Evolutionary conservation across 2,329 filamentous ascomycete species (phyloP).

Genomic region (Paradendryphiella salina): DNA sequence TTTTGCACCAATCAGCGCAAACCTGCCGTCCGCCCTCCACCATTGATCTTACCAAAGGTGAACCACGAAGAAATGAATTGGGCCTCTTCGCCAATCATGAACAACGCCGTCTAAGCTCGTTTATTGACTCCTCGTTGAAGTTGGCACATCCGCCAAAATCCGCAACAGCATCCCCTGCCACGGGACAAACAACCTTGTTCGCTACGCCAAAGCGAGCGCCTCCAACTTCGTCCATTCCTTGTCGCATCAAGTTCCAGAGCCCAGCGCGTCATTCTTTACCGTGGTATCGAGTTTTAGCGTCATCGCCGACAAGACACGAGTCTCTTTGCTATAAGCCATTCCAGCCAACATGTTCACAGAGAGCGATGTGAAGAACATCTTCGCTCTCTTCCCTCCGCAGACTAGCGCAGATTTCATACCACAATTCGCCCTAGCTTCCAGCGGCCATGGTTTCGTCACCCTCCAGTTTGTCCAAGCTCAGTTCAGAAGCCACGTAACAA

Average conservation of each 20-base stretch:
- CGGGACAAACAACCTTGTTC: too few species aligned
- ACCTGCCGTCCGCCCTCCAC: constrained; percentile 4
- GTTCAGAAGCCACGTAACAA: constrained; percentile 26
- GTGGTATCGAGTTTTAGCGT: neutral
- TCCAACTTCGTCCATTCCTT: neutral
- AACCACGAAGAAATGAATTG: neutral
- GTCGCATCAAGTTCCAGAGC: neutral
- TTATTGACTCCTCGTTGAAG: neutral
- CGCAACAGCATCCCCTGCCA: neutral
- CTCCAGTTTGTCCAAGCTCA: constrained; percentile 22
- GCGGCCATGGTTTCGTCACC: constrained; percentile 36
- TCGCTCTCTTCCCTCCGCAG: constrained; percentile 27
- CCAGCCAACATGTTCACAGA: constrained; percentile 36
- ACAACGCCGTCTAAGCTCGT: neutral
- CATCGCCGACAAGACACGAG: too few species aligned
- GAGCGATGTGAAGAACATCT: constrained; percentile 38
- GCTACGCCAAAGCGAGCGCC: neutral
- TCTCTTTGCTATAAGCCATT: too few species aligned
- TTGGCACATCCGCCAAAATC: neutral
- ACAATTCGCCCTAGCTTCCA: constrained; percentile 25
- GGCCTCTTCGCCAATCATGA: neutral
- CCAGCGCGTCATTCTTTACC: neutral
- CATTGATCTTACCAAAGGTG: neutral
- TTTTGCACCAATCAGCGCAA: constrained; percentile 14
- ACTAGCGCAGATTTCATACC: constrained; percentile 15